phyloP scores from a whole-genome alignment of 306 rosid species.

The Comarum palustre region DNA sequence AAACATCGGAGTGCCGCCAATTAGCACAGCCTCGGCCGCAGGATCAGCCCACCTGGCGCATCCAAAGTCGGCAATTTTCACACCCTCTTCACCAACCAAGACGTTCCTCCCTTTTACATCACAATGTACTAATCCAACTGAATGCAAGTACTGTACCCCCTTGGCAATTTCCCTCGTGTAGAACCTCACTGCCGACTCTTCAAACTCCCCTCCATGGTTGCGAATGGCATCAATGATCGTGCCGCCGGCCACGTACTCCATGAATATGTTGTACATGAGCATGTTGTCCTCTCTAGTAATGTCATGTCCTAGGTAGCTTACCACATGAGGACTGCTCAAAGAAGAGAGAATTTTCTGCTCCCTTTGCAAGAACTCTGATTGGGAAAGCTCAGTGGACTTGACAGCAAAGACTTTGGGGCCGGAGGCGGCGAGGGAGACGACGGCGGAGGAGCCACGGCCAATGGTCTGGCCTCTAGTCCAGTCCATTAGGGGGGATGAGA shows the following conservation, averaged over 20 bases:
- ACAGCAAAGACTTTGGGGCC: slow-evolving; percentile 44
- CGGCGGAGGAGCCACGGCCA: slow-evolving; percentile 82
- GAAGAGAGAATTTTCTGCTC: slow-evolving; percentile 64
- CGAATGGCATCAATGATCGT: slow-evolving; percentile 36
- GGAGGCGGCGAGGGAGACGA: slow-evolving; percentile 56
- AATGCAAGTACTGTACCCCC: slow-evolving; percentile 72
- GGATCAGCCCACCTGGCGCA: slow-evolving; percentile 48
- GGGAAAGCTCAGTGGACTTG: slow-evolving; percentile 58
- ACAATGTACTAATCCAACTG: slow-evolving; percentile 71
- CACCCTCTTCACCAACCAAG: slow-evolving; percentile 54
- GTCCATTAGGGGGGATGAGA: slow-evolving; percentile 37
- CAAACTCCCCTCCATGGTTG: slow-evolving; percentile 37
- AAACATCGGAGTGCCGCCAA: slow-evolving; percentile 76
- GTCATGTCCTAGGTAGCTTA: slow-evolving; percentile 59
- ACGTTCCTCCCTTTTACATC: slow-evolving; percentile 80
- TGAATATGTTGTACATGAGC: slow-evolving; percentile 59
- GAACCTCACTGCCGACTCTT: slow-evolving; percentile 29
- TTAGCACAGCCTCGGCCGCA: slow-evolving; percentile 5
- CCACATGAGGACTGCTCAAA: slow-evolving; percentile 50
- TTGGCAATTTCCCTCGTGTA: slow-evolving; percentile 45
- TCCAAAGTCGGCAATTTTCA: slow-evolving; percentile 79
- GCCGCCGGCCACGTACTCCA: slow-evolving; percentile 68
- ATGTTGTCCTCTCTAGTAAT: slow-evolving; percentile 48
- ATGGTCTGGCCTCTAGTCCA: slow-evolving; percentile 70
- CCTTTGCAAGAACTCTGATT: slow-evolving; percentile 45